A percentile compares a stretch with the other conserved stretches of the same genome.
Conservation (phyloP, 768 basidiomycete species). For the Boletus pseudopeckii region DNA sequence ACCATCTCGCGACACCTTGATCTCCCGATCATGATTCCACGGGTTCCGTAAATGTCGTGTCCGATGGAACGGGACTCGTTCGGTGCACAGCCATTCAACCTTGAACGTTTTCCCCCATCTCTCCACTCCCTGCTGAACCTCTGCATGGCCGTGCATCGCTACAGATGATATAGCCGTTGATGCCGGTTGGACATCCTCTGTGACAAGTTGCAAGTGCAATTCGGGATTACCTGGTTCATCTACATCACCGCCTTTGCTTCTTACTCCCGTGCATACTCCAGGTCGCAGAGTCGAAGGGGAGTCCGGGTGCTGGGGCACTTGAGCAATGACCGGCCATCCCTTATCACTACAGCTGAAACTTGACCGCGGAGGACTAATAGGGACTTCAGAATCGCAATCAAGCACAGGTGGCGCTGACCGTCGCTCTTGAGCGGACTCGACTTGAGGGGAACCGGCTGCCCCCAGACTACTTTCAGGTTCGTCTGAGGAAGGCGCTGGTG, state of each 20-base stretch:
- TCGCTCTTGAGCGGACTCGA: conserved; percentile 4
- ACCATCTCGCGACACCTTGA: conserved; percentile 84
- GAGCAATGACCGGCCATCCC: background rate
- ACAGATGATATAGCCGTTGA: background rate
- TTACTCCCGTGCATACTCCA: conserved; percentile 34
- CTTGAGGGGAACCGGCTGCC: background rate
- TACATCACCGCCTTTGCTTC: conserved; percentile 12
- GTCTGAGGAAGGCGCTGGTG: conserved; percentile 12
- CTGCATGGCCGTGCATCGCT: background rate
- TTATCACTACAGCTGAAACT: conserved; percentile 20
- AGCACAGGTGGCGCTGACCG: conserved; percentile 55
- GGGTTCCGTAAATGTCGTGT: conserved; percentile 83
- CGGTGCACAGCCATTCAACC: conserved; percentile 77
- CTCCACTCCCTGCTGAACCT: conserved; percentile 23
- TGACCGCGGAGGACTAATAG: conserved; percentile 28
- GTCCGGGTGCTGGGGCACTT: background rate
- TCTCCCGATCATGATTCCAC: conserved; percentile 85
- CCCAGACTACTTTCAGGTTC: background rate
- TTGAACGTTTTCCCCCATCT: conserved; percentile 78
- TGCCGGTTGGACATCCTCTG: conserved; percentile 16
- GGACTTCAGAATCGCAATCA: conserved; percentile 32
- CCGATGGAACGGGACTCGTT: conserved; percentile 67
- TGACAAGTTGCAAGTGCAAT: conserved; percentile 17
- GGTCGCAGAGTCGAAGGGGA: conserved; percentile 23
- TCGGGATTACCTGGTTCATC: conserved; percentile 9